Evolutionary conservation across 1,284 basidiomycete genomes (phyloP), one percentile per base, ranked within the genome.

Genomic region (Neonothopanus nambi): DNA sequence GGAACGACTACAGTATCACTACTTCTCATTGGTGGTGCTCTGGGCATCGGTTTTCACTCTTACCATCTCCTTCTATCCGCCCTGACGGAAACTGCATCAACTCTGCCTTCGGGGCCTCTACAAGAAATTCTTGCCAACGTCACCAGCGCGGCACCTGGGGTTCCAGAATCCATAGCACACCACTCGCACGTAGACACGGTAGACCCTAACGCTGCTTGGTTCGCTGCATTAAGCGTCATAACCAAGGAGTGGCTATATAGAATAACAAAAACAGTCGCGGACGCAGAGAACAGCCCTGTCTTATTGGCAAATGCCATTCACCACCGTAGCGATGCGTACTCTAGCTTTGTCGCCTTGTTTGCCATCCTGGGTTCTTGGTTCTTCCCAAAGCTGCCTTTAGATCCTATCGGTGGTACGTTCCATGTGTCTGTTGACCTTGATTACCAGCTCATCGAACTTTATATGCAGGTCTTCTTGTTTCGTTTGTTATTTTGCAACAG

Each of bases 151-250:
- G 82, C 82, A 4, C 81, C 85, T 20, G 68, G 69, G 12, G 63
- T 85, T 4, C 82, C 85, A 2, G 66, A 73, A 33, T 46, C 71
- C 56, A 80, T 70, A 52, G 76, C 71, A 54, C 69, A 73, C 7
- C 88, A 91, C 62, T 74, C 75, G 12, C 87, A 89, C 62, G 75
- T 72, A 13, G 75, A 83, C 55, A 70, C 77, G 38, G 81, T 98
- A 5, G 95, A 98, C 67, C 91, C 93, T 15, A 95, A 98, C 64
- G 96, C 97, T 17, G 94, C 95, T 45, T 98, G 95, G 93, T 96
- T 98, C 63, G 96, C 96, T 1, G 82, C 87, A 0, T 68, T 87
- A 30, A 87, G 89, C 57, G 85, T 98, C 2, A 55, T 91, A 1
- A 73, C 84, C 58, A 99, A 99, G 67, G 97, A 99, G 71, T 97